Conservation (phyloP, 164 flowering plant species). For the Buxus sempervirens region DNA sequence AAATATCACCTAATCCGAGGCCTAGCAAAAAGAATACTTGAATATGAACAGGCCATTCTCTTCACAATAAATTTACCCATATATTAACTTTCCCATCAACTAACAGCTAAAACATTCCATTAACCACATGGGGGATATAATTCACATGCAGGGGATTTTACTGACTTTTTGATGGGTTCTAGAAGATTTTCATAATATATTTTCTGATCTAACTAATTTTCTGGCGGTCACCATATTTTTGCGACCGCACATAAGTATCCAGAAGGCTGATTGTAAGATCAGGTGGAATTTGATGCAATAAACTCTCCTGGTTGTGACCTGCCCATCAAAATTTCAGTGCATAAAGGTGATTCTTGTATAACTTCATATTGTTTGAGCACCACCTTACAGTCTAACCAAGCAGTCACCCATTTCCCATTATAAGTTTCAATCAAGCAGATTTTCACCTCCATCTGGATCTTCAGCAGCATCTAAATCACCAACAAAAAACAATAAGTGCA, state of each 20-base stretch:
- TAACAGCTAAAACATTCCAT: background rate
- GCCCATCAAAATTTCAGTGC: background rate
- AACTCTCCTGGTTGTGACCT: background rate
- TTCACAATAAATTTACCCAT: background rate
- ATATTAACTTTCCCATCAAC: background rate
- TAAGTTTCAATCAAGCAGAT: background rate
- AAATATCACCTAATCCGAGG: constrained; percentile 75
- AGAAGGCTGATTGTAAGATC: background rate
- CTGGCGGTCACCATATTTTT: too few relatives aligned
- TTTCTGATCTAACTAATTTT: too few relatives aligned
- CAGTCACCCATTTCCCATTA: background rate
- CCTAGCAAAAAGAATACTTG: constrained; percentile 33
- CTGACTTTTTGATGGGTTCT: background rate
- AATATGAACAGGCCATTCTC: background rate
- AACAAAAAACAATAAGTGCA: constrained; percentile 1
- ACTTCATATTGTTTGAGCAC: background rate
- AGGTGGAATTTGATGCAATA: background rate
- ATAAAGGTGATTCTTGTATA: background rate
- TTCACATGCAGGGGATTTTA: background rate
- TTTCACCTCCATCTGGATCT: constrained; percentile 77
- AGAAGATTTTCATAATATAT: too few relatives aligned
- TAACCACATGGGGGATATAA: background rate
- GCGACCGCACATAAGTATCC: background rate
- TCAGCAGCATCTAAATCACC: constrained; percentile 42
- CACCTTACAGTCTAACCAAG: background rate